Evolutionary conservation across 192 early-diverging fungal species (phyloP).

Genomic region (Coemansia umbellata): DNA sequence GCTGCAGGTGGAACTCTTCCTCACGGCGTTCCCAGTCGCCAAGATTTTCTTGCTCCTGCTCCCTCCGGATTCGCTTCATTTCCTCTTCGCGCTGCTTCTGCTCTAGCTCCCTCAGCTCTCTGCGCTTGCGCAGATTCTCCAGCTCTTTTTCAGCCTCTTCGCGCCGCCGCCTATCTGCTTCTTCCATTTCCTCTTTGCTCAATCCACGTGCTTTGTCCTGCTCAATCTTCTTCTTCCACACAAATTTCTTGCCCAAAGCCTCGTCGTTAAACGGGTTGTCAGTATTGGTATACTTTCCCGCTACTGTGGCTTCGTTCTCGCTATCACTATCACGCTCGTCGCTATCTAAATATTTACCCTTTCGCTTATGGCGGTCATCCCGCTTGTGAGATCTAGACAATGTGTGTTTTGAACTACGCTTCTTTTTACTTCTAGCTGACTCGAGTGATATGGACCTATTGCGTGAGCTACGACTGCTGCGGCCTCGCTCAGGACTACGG

Average conservation of each 20-base stretch:
- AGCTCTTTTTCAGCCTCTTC: constrained; percentile 73
- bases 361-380: too few relatives aligned
- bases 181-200: constrained; percentile 52
- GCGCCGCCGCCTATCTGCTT: constrained; percentile 53
- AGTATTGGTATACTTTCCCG: constrained; percentile 56
- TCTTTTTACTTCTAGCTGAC: background rate
- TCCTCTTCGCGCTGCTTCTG: constrained; percentile 79
- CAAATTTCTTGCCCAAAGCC: constrained; percentile 80
- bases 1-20: constrained; percentile 88
- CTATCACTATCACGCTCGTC: background rate
- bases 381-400: too few relatives aligned
- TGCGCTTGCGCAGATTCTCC: constrained; percentile 73
- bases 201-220: constrained; percentile 70
- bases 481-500: too few relatives aligned
- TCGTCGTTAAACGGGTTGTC: constrained; percentile 82
- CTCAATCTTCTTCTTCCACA: constrained; percentile 93
- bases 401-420: background rate
- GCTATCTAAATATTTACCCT: too few relatives aligned
- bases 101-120: constrained; percentile 80
- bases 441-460: background rate
- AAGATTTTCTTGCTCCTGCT: constrained; percentile 79
- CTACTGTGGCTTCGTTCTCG: background rate
- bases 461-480: background rate
- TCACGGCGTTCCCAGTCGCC: constrained; percentile 97
- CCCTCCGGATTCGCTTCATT: constrained; percentile 66